A percentile compares a stretch with the other conserved stretches of the same genome.
These are phyloP conservation scores for Cryptococcus sp. DNA, from an alignment of 1,284 basidiomycete species.

Conservation along the genomic window DNA sequence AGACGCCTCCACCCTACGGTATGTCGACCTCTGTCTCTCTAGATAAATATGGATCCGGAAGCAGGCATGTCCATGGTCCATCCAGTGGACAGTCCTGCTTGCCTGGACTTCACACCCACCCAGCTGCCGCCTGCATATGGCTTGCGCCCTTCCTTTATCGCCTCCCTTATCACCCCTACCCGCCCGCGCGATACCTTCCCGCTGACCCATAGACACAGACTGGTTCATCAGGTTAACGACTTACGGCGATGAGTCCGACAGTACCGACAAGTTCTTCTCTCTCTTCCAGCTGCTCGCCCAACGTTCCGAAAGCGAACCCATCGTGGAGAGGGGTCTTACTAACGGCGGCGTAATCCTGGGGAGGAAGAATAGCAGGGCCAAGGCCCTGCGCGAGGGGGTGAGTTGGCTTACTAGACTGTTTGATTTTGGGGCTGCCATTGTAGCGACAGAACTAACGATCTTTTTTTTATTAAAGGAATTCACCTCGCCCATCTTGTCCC, in stretches of 20 bases:
- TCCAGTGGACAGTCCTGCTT: no score
- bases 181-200: neutral
- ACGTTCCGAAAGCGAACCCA: neutral
- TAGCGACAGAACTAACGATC: no score
- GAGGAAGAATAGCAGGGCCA: conserved; percentile 9
- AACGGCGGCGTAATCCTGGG: conserved; percentile 12
- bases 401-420: neutral
- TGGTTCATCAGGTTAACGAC: conserved; percentile 14
- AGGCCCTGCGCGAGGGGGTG: neutral
- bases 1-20: neutral
- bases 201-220: conserved; percentile 1
- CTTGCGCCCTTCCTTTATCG: neutral
- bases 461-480: conserved; percentile 14
- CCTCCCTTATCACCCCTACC: neutral
- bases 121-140: no score
- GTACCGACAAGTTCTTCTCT: conserved; percentile 4
- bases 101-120: no score
- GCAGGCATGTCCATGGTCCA: no score
- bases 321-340: neutral
- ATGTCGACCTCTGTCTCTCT: neutral
- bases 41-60: no score
- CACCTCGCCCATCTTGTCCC: conserved; percentile 31
- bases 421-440: no score
- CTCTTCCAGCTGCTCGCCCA: neutral
- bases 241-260: neutral